Conservation (phyloP, 2,329 filamentous ascomycete species). For the Fusarium sp. region DNA sequence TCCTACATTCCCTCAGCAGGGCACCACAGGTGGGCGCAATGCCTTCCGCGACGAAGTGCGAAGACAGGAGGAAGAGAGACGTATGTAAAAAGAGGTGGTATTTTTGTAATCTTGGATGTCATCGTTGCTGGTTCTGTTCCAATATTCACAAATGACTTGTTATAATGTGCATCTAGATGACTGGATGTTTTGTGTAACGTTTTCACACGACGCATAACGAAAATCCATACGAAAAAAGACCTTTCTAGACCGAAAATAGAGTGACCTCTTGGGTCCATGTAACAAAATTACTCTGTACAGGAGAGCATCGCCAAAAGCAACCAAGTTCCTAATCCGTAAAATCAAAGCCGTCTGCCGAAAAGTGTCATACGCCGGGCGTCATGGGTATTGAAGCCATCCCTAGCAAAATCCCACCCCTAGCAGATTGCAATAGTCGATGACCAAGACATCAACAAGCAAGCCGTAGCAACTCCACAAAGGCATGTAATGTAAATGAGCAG, state of each 20-base stretch:
- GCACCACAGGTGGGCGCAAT: slow-evolving; percentile 51
- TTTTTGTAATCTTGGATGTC: not conserved
- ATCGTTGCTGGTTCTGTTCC: not conserved
- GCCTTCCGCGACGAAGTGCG: slow-evolving; percentile 62
- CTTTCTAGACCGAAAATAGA: slow-evolving; percentile 24
- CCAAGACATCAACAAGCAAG: not conserved
- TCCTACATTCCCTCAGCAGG: slow-evolving; percentile 53
- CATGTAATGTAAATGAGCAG: slow-evolving; percentile 18
- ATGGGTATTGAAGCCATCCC: slow-evolving; percentile 41
- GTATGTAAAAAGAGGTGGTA: slow-evolving; percentile 23
- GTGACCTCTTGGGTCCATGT: not conserved
- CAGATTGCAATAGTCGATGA: slow-evolving; percentile 20
- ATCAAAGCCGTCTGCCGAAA: slow-evolving; percentile 21
- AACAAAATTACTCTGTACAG: not conserved
- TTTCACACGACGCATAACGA: slow-evolving; percentile 38
- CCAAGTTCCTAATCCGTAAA: slow-evolving; percentile 9
- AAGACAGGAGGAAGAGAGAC: slow-evolving; percentile 57
- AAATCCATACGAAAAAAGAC: slow-evolving; percentile 38
- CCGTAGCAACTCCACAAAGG: slow-evolving; percentile 21
- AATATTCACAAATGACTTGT: slow-evolving; percentile 19
- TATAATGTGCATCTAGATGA: slow-evolving; percentile 17
- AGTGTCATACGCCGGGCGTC: slow-evolving; percentile 34
- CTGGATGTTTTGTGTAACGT: slow-evolving; percentile 33
- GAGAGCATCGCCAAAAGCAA: not conserved
- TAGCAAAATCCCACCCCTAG: slow-evolving; percentile 16